Base-by-base conservation (phyloP, 192 early-diverging fungal species). In the Coemansia sp. region DNA sequence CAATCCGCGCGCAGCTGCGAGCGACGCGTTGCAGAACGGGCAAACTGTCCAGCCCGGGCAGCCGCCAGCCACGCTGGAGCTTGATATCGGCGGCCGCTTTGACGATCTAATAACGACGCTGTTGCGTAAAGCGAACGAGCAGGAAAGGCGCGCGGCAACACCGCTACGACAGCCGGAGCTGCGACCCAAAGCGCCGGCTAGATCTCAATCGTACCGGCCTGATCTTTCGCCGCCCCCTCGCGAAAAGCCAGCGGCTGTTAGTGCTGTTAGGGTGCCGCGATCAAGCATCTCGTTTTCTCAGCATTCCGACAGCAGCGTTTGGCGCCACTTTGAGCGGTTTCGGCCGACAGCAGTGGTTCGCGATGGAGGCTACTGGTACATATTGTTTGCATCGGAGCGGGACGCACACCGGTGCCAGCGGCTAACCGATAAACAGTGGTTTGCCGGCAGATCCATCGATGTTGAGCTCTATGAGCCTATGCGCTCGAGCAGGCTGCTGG, bases 371-470 rank as follows among this genome's bases (percentile, higher is more conserved):
- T 67, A 75, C 40, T 79, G 78, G 78, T 67, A 67, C 36, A 56
- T 79, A n/a, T 32, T 67, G 19, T 79, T 79, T 48, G 34, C 47
- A 2, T 62, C 67, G 8, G 55, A 65, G 19, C 44, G 71, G 11
- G 78, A 79, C 51, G 78, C 78, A 8, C 72, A 71, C 20, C 25
- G 78, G 2, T 79, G 72, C 43, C 78, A 75, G 55, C 26, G 60
- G 19, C 38, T 75, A 26, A 67, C 54, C 48, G 78, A 79, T 38
- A 56, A 58, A 29, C 61, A 71, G 40, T 22, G 40, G 20, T 67
- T 71, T 58, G 53, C 54, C 0, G 72, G 72, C 8, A 57, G 60
- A 8, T 5, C 51, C n/a, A 65, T 79, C 14, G 62, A 71, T 29
- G 72, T 79, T 8, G 77, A 79, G 46, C 42, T 75, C 6, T 75